Evolutionary conservation across 129 eudicot species (phyloP), one percentile per base, ranked within the genome.

Genomic region (carrot (Daucus carota)): DNA sequence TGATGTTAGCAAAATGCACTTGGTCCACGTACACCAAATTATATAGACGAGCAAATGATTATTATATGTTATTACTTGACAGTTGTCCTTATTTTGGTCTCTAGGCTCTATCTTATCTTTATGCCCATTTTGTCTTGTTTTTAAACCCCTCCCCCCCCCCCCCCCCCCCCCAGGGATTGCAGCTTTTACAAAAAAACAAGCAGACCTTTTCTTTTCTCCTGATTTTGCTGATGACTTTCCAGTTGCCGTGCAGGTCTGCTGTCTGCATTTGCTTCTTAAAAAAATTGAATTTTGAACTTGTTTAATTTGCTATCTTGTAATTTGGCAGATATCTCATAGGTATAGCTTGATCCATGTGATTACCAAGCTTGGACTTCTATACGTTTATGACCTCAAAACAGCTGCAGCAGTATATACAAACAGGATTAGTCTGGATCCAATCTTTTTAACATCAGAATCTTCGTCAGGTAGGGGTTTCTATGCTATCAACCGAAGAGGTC

Each of bases 151-250:
- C n/a, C n/a, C n/a, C n/a, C n/a, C n/a, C n/a, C n/a, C n/a, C n/a
- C n/a, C n/a, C n/a, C n/a, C n/a, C n/a, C n/a, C n/a, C n/a, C n/a
- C n/a, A 94, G 97, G 96, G 42, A 94, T 89, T 73, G 93, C 97
- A 50, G 80, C 96, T 34, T 91, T 94, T 78, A 78, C 97, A 34
- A 94, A 94, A 82, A 94, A 94, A 77, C 99, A 94, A 80, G 96
- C 99, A 63, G 99, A 94, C 85, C 96, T 94, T 48, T 94, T 94
- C 84, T 94, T 94, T 74, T 97, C 99, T 78, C 99, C 97, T 1
- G 99, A 94, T 81, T 91, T 94, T 86, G 86, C 88, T 10, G 99
- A 94, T 70, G 99, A 94, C 69, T 94, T 94, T 78, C 99, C 97
- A 41, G 99, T 94, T 52, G 88, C 99, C 72, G 91, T 94, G 99